Evolutionary conservation across 257 asterid species (phyloP).

Genomic region (Verbascum thapsus): DNA sequence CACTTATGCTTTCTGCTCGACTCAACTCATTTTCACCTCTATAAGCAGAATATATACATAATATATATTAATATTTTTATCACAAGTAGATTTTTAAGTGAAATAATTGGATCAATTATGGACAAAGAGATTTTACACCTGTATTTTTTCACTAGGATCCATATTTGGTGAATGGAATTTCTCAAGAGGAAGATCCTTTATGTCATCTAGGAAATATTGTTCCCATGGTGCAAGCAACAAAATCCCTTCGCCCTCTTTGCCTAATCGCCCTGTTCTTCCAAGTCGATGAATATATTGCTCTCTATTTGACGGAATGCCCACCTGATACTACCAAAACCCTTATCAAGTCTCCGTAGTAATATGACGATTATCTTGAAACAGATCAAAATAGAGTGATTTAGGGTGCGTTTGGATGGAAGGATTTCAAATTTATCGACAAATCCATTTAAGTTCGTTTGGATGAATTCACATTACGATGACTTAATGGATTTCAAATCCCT

Average conservation of each 20-base stretch:
- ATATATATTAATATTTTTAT: no score
- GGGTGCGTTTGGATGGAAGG: no score
- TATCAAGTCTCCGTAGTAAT: background rate
- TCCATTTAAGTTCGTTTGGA: no score
- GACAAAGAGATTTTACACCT: constrained; percentile 51
- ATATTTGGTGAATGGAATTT: constrained; percentile 46
- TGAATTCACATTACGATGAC: no score
- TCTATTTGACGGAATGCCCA: constrained; percentile 78
- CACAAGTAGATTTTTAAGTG: background rate
- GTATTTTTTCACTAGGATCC: constrained; percentile 46
- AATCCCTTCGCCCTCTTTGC: constrained; percentile 80
- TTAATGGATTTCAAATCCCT: no score
- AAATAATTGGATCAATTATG: constrained; percentile 7
- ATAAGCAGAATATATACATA: no score
- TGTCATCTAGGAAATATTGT: constrained; percentile 72
- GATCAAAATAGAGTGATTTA: background rate
- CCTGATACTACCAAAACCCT: constrained; percentile 41
- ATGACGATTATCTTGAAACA: background rate
- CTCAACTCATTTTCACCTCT: no score
- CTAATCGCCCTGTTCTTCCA: constrained; percentile 94
- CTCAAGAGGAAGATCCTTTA: constrained; percentile 76
- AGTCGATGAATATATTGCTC: constrained; percentile 90
- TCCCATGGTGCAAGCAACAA: constrained; percentile 93
- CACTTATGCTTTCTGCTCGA: no score
- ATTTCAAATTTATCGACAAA: no score